Base-by-base conservation (phyloP, 2,329 filamentous ascomycete genomes). In the Mollisiaceae sp. region DNA sequence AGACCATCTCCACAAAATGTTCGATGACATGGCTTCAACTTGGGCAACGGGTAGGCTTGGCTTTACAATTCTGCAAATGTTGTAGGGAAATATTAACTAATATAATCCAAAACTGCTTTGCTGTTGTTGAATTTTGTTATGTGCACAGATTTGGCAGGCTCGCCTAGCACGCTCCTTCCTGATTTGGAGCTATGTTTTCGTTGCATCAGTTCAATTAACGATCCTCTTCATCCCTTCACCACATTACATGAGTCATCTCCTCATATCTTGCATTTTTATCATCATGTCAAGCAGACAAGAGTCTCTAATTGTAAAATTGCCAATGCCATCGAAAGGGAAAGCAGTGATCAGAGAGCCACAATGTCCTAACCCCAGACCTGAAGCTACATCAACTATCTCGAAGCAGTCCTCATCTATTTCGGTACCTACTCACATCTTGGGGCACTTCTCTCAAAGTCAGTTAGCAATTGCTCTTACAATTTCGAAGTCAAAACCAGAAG, bases 381-480 rank as follows among this genome's bases (percentile, higher is more conserved):
- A 8, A 27, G 50, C 22, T 32, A 4, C 45, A 24, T 20, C 45
- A 22, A 4, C 45, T 50, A 22, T 20, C 20, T 32, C 50, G 15
- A 38, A 39, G 24, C 50, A 27, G n/a, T 15, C 43, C 50, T 4
- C 8, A 43, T 14, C 43, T 9, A 14, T 36, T 1, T 8, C 35
- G 22, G 20, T 24, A 27, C 39, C 56, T 50, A 12, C 59, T 18
- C 68, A 64, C 4, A 56, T 70, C 20, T 45, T 59, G 4, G 18
- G 15, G 14, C 36, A 67, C 39, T 71, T 73, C 55, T 63, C 65
- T 20, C 64, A 71, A 57, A 70, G 68, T 45, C 73, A 75, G 55
- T 12, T 71, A 27, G 63, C 71, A 43, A 61, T 75, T 43, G 72
- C 72, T n/a, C 60, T 74, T 35, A 38, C 62, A 2, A 69, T 75